Base-by-base conservation (phyloP, 768 basidiomycete species). In the Dioszegia aurantiaca region DNA sequence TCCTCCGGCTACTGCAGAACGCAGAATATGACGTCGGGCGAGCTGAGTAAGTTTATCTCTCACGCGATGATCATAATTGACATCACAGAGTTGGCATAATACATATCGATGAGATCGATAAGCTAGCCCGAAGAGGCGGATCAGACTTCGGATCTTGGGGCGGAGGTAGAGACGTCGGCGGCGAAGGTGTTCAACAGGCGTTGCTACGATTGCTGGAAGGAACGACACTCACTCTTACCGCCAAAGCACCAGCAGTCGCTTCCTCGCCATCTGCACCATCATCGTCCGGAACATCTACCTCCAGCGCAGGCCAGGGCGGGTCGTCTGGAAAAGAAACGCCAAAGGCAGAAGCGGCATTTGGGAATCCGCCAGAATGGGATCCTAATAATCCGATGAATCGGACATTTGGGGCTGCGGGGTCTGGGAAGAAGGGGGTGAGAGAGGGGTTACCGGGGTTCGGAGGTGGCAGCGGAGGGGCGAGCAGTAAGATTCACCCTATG, bases 31-130 rank as follows among this genome's bases (percentile, higher is more conserved):
- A 97, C 77, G 86, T 90, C 17, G 74, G 83, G 55, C 84, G 88
- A 56, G 90, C 94, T 21, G 88, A 88, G 90, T 89, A 66, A 44
- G 69, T 59, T n/a, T 26, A n/a, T n/a, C n/a, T 44, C 11, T 31
- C 23, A 21, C 27, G 31, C 39, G 10, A 53, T 8, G 17, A 46
- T 63, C 2, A 19, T 17, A 55, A 42, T 42, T 55, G 10, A 55
- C 26, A 52, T 39, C 8, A 27, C 57, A 93, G 90, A 70, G 86
- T 86, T 73, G 93, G 93, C 5, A 95, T 98, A 60, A 86, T 97
- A 30, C 94, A 94, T 72, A 92, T 98, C 45, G 94, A 98, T 69
- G 94, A 98, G 78, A 80, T 92, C 1, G 94, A 97, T 79, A 97
- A 98, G 79, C 85, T 95, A 58, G 87, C 90, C 14, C 51, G 77